Evolutionary conservation across 768 basidiomycete genomes (phyloP).

Genomic region (Hypholoma sublateritium): DNA sequence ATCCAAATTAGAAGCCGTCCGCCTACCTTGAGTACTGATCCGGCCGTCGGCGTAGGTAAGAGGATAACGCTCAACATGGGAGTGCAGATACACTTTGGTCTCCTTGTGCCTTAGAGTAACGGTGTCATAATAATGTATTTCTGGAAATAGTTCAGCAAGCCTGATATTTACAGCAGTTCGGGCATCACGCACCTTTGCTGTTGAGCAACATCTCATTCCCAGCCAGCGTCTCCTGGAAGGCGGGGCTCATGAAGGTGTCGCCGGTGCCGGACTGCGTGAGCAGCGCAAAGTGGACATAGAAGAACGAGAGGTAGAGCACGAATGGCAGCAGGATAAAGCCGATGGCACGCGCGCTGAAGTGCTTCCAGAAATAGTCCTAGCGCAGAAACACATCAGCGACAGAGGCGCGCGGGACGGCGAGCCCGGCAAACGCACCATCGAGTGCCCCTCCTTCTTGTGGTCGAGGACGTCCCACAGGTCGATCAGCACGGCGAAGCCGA

Average conservation of each 20-base stretch:
- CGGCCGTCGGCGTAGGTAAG: conserved; percentile 94
- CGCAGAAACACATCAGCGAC: background rate
- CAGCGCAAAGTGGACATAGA: conserved; percentile 92
- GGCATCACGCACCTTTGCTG: conserved; percentile 69
- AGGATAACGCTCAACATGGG: conserved; percentile 89
- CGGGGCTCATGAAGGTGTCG: conserved; percentile 96
- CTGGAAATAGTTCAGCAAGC: conserved; percentile 38
- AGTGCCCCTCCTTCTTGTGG: conserved; percentile 65
- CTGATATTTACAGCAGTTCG: background rate
- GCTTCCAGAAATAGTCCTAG: conserved; percentile 86
- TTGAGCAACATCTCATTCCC: conserved; percentile 93
- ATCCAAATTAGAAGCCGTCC: background rate
- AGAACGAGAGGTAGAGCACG: conserved; percentile 89
- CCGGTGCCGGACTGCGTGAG: conserved; percentile 89
- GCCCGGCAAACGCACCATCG: conserved; percentile 55
- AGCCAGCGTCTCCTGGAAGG: conserved; percentile 92
- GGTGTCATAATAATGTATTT: conserved; percentile 91
- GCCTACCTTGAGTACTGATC: conserved; percentile 84
- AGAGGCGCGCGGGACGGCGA: background rate
- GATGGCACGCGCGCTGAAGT: conserved; percentile 82
- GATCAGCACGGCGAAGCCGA: conserved; percentile 88
- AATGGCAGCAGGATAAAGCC: conserved; percentile 90
- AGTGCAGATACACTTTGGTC: conserved; percentile 91
- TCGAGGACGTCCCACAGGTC: conserved; percentile 97
- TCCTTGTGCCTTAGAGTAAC: conserved; percentile 89